phyloP scores from a whole-genome alignment of 306 rosid genomes.

The Cucumis hystrix region DNA sequence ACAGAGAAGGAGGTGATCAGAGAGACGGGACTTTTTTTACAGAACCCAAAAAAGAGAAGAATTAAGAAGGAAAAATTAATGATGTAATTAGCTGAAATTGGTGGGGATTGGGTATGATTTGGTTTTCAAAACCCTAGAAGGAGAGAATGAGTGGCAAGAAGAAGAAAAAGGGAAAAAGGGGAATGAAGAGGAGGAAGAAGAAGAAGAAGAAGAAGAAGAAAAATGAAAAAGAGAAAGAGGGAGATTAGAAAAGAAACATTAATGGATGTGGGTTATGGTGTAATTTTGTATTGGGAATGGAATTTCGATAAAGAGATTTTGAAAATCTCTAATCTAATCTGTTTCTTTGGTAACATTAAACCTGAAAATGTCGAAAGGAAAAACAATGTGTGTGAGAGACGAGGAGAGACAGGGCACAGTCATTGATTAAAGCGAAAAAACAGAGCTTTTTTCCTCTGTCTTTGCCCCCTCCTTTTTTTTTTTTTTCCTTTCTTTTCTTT shows the following conservation, averaged over 20 bases:
- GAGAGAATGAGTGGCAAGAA: constrained; percentile 1
- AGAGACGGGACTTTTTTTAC: not conserved
- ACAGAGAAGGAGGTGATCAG: not conserved
- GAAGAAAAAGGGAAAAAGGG: not conserved
- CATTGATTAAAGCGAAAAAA: constrained; percentile 31
- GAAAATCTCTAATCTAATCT: not conserved
- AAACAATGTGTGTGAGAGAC: constrained; percentile 6
- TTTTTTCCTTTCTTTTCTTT: not conserved
- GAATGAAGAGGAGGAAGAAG: not conserved
- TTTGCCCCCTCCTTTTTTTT: not conserved
- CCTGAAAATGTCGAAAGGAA: constrained; percentile 15
- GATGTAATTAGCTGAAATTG: not conserved
- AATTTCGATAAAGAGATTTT: constrained; percentile 11
- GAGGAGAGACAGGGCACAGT: constrained; percentile 17
- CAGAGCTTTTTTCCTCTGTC: constrained; percentile 9
- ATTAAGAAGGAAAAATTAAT: not conserved
- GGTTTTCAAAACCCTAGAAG: constrained; percentile 46
- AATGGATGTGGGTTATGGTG: not conserved
- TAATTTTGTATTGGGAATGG: constrained; percentile 20
- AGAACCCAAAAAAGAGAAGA: not conserved
- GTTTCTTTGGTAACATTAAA: constrained; percentile 3
- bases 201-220: not conserved
- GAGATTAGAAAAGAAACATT: not conserved
- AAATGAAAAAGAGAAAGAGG: not conserved
- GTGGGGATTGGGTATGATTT: constrained; percentile 1